Conservation (phyloP, 768 basidiomycete species). For the Boletus rex-veris region DNA sequence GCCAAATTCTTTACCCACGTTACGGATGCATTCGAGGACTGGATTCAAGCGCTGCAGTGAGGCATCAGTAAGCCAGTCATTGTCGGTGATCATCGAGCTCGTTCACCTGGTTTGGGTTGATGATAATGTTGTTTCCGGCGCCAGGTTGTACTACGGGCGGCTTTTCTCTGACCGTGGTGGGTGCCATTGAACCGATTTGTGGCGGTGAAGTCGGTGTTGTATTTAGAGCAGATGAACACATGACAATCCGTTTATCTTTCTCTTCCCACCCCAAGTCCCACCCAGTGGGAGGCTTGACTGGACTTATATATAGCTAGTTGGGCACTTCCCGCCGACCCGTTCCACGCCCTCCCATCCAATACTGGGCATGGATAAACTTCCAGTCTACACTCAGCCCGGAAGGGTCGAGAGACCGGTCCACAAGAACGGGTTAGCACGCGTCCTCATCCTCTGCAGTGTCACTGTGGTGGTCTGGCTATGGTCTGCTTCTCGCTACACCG, state of each 20-base stretch:
- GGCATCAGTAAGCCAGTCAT: background rate
- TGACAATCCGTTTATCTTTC: no score
- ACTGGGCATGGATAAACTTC: constrained; percentile 29
- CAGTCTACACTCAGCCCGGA: constrained; percentile 8
- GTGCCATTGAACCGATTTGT: constrained; percentile 3
- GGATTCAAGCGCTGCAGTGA: constrained; percentile 74
- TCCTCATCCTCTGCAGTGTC: constrained; percentile 18
- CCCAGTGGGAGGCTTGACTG: no score
- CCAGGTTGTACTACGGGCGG: constrained; percentile 66
- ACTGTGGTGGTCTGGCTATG: constrained; percentile 17
- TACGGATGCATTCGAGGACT: constrained; percentile 79
- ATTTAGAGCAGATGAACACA: background rate
- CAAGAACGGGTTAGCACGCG: constrained; percentile 12
- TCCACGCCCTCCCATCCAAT: background rate
- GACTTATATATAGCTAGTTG: background rate
- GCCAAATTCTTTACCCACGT: constrained; percentile 90
- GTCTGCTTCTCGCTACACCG: constrained; percentile 14
- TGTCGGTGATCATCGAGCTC: background rate
- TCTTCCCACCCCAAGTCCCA: no score
- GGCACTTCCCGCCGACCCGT: background rate
- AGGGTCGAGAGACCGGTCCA: constrained; percentile 11
- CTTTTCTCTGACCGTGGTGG: constrained; percentile 10
- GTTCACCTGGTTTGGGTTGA: constrained; percentile 58
- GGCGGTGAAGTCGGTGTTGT: background rate
- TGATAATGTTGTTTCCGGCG: constrained; percentile 58